Conservation (phyloP, 169 alveolate genomes). For the Amoebophrya sp. region DNA sequence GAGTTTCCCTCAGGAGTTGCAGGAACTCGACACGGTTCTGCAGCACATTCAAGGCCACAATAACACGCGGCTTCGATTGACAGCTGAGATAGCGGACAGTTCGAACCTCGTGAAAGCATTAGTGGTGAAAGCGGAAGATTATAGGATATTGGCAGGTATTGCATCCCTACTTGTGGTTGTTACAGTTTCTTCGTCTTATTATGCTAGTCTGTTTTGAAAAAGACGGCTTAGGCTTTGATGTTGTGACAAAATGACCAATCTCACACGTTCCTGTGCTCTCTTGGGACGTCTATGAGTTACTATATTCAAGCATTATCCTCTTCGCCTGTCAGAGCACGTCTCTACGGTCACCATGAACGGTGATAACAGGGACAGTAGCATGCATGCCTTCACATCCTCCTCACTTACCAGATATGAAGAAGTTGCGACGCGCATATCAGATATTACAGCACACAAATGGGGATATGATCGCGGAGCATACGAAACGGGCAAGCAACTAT, state of each 20-base stretch:
- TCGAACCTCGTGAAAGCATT: background rate
- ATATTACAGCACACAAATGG: background rate
- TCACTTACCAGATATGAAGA: background rate
- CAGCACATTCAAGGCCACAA: background rate
- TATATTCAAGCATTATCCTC: too few relatives aligned
- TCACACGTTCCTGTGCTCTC: background rate
- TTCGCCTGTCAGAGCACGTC: too few relatives aligned
- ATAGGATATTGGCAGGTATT: background rate
- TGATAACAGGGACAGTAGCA: too few relatives aligned
- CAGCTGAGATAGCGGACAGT: background rate
- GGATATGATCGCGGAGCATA: slow-evolving; percentile 21
- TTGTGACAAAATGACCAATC: background rate
- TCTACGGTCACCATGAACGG: too few relatives aligned
- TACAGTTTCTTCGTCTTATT: background rate
- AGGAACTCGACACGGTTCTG: background rate
- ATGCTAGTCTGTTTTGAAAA: background rate
- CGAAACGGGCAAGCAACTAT: slow-evolving; percentile 6
- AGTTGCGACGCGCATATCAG: background rate
- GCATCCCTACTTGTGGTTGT: too few relatives aligned
- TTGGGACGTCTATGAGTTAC: background rate
- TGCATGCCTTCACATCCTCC: too few relatives aligned
- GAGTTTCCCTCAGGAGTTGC: background rate
- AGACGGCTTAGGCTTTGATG: background rate
- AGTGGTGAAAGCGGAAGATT: background rate
- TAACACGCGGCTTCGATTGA: background rate